Evolutionary conservation across 805 yeast genomes (phyloP).

Genomic region (Metschnikowia lunata): DNA sequence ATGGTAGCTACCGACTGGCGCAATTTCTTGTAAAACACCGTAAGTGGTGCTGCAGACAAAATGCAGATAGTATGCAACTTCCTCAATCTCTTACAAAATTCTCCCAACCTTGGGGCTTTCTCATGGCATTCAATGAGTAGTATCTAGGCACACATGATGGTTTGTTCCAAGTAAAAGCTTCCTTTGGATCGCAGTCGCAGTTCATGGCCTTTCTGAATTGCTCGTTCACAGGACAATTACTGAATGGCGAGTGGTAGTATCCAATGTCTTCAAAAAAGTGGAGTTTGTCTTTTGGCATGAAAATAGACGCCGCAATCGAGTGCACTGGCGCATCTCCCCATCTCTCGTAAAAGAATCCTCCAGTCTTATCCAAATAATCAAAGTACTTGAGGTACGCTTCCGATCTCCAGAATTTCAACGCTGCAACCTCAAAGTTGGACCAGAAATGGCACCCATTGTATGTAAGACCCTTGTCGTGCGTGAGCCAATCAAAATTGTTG

Average conservation of each 20-base stretch:
- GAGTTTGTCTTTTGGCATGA: slow-evolving; percentile 61
- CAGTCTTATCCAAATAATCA: neutral
- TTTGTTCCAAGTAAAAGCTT: slow-evolving; percentile 71
- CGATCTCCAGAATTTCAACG: slow-evolving; percentile 68
- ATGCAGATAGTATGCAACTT: no score
- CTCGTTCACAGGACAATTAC: slow-evolving; percentile 71
- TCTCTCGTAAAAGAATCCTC: neutral
- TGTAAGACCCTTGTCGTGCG: slow-evolving; percentile 63
- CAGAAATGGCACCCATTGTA: slow-evolving; percentile 86
- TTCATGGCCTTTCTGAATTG: slow-evolving; percentile 50
- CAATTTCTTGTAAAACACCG: no score
- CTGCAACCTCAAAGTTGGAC: slow-evolving; percentile 84
- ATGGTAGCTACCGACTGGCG: no score
- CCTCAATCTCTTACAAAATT: no score
- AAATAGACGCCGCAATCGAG: slow-evolving; percentile 78
- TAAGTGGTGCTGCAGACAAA: no score
- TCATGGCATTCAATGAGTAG: slow-evolving; percentile 48
- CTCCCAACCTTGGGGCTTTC: slow-evolving; percentile 70
- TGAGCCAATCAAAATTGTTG: slow-evolving; percentile 55
- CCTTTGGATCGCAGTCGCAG: slow-evolving; percentile 69
- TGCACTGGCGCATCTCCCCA: slow-evolving; percentile 62
- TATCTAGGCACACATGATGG: slow-evolving; percentile 67
- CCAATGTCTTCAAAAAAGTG: slow-evolving; percentile 84
- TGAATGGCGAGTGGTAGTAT: slow-evolving; percentile 77
- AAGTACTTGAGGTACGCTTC: slow-evolving; percentile 52